Base-by-base conservation (phyloP, 2,329 filamentous ascomycete species). In the Trichoderma atroviride region DNA sequence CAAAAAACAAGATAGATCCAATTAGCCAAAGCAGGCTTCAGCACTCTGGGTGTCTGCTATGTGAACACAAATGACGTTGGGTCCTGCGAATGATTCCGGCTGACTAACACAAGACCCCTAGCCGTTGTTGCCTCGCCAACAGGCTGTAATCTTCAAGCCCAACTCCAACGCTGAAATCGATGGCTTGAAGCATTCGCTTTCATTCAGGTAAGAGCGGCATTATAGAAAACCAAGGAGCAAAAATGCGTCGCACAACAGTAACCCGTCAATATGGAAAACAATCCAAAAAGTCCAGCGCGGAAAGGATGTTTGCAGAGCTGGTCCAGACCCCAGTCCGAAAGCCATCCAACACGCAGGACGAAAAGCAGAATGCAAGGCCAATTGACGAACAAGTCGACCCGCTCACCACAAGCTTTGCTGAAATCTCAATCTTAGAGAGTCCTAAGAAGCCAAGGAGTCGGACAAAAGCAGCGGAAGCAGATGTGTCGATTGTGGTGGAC, bases 231-330 rank as follows among this genome's bases (percentile, higher is more conserved):
- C 16, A 52, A 68, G 64, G 61, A 63, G 56, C 10, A 69, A 80
- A 74, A 31, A 88, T 87, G 86, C 78, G 83, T 43, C 81, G 82
- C 69, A 79, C 80, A 61, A 77, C 79, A 4, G 75, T 80, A 22
- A 73, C 80, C 11, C 83, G 84, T 3, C 85, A 81, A 69, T 88
- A 88, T 78, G 86, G 86, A 69, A 86, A 84, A 70, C 79, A 79
- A 56, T 79, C 80, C 35, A 85, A 80, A 70, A 82, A 83, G 56
- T 79, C 83, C 31, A 85, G 81, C 70, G 79, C 82, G 22, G 81
- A 85, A 53, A 80, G 83, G 27, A 77, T 86, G 56, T 86, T 87
- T 71, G 82, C 82, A 24, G 84, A 86, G 72, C 76, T 88, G 10
- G 84, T 85, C 0, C 82, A 82, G 69, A 86, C 83, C 56, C 86